A percentile compares a stretch with the other conserved stretches of the same genome.
These are phyloP conservation scores for Closterium sp. DNA, from an alignment of 139 green algal species.

Conservation along the genomic window DNA sequence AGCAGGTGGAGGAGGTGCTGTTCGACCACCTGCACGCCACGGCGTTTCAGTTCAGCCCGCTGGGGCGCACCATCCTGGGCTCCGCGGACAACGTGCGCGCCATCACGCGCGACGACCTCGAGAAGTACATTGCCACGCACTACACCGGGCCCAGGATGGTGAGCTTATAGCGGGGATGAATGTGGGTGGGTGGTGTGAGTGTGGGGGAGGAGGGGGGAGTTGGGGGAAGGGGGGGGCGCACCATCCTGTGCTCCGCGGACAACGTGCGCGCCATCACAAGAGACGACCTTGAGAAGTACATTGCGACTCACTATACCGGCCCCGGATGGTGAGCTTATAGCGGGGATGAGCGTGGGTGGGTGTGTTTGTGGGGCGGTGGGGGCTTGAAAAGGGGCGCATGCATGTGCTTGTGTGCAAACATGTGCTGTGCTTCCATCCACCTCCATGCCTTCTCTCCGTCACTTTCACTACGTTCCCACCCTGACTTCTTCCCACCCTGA, in stretches of 20 bases:
- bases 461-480: too few relatives aligned
- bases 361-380: too few relatives aligned
- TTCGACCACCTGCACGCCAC: slow-evolving; percentile 99
- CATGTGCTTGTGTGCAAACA: too few relatives aligned
- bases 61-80: slow-evolving; percentile 94
- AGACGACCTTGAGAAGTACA: slow-evolving; percentile 81
- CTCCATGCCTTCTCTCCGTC: too few relatives aligned
- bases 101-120: slow-evolving; percentile 84
- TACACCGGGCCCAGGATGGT: slow-evolving; percentile 80
- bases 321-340: slow-evolving; percentile 65
- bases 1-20: slow-evolving; percentile 79
- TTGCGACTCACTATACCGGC: slow-evolving; percentile 89
- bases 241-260: slow-evolving; percentile 94
- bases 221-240: too few relatives aligned
- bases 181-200: too few relatives aligned
- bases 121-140: slow-evolving; percentile 93
- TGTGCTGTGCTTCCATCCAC: too few relatives aligned
- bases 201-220: too few relatives aligned
- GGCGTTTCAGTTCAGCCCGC: slow-evolving; percentile 92
- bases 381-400: too few relatives aligned
- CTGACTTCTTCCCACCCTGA: too few relatives aligned
- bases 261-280: too few relatives aligned
- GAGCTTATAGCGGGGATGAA: slow-evolving; percentile 58
- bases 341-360: not conserved
- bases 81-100: too few relatives aligned